A percentile compares a stretch with the other conserved stretches of the same genome.
Conservation (phyloP, 1,139 yeast genomes). For the Yamadazyma sp. region DNA sequence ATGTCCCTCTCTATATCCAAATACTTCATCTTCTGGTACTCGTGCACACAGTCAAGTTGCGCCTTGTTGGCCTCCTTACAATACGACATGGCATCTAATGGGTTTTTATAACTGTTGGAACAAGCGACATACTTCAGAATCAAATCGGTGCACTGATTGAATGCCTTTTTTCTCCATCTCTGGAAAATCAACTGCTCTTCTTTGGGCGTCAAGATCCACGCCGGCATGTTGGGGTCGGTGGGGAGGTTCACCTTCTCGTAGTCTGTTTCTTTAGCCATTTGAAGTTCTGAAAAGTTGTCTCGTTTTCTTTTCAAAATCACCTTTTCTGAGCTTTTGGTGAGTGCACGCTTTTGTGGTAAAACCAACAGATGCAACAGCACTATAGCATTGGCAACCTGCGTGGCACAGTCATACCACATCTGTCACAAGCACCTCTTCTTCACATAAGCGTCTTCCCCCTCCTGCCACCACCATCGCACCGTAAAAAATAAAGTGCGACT, state of each 20-base stretch:
- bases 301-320: too few relatives aligned
- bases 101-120: slow-evolving; percentile 38
- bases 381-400: too few relatives aligned
- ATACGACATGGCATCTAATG: slow-evolving; percentile 63
- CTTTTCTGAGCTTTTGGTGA: neutral
- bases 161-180: slow-evolving; percentile 74
- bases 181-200: slow-evolving; percentile 82
- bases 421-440: neutral
- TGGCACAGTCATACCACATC: too few relatives aligned
- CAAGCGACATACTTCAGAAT: slow-evolving; percentile 52
- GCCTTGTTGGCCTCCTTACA: slow-evolving; percentile 35
- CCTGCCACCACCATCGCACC: too few relatives aligned
- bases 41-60: slow-evolving; percentile 57
- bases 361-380: too few relatives aligned
- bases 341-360: too few relatives aligned
- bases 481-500: too few relatives aligned
- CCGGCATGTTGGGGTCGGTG: slow-evolving; percentile 56
- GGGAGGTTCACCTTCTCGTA: slow-evolving; percentile 43
- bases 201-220: slow-evolving; percentile 82
- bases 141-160: slow-evolving; percentile 66
- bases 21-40: slow-evolving; percentile 64
- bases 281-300: too few relatives aligned
- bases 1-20: slow-evolving; percentile 72
- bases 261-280: slow-evolving; percentile 29
- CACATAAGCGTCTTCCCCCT: too few relatives aligned